Evolutionary conservation across 1,139 yeast species (phyloP).

Genomic region (Candida sp.): DNA sequence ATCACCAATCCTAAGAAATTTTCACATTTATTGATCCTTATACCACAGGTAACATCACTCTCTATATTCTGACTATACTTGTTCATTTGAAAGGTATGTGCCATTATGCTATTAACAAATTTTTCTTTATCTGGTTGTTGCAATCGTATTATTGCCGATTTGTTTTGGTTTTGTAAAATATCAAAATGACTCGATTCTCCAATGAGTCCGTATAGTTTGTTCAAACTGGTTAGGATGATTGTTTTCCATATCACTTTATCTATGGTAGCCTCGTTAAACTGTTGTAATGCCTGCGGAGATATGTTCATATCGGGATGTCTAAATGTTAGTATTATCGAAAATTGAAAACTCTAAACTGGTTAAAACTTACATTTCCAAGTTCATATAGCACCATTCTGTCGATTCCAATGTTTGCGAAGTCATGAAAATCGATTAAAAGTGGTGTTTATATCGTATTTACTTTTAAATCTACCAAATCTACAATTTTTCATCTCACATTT

Average conservation of each 20-base stretch:
- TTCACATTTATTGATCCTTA: slow-evolving; percentile 14
- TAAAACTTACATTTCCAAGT: slow-evolving; percentile 2
- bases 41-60: slow-evolving; percentile 19
- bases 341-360: background rate
- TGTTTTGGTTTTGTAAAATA: slow-evolving; percentile 13
- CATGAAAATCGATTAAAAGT: too few relatives aligned
- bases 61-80: slow-evolving; percentile 20
- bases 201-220: slow-evolving; percentile 30
- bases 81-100: slow-evolving; percentile 26
- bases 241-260: slow-evolving; percentile 32
- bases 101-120: slow-evolving; percentile 26
- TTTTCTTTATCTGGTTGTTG: slow-evolving; percentile 24
- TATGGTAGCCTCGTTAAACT: slow-evolving; percentile 10
- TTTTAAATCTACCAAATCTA: background rate
- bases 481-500: background rate
- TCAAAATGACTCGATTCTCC: slow-evolving; percentile 35
- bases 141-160: slow-evolving; percentile 18
- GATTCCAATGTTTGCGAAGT: background rate
- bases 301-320: slow-evolving; percentile 4
- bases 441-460: too few relatives aligned
- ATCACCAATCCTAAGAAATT: slow-evolving; percentile 16
- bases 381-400: slow-evolving; percentile 7
- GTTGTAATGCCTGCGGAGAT: background rate
- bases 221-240: slow-evolving; percentile 20
- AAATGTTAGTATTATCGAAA: slow-evolving; percentile 8